Percentiles rank a stretch among this genome's conserved stretches.
Conservation (phyloP, 345 rosid species). For the Rubroshorea leprosula region DNA sequence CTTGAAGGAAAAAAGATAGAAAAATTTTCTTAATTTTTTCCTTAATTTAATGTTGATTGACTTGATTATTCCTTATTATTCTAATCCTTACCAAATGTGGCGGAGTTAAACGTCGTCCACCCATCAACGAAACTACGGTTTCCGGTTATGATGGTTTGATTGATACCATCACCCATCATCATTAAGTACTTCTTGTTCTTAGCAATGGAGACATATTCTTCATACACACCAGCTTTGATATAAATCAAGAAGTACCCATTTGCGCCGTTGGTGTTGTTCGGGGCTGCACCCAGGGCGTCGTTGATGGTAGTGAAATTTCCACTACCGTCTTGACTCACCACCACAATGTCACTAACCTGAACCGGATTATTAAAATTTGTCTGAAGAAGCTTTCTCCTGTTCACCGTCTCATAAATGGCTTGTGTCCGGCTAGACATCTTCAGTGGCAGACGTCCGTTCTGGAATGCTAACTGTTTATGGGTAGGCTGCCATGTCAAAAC, state of each 20-base stretch:
- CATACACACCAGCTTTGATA: conserved; percentile 61
- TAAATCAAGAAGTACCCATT: conserved; percentile 76
- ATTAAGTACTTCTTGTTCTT: conserved; percentile 68
- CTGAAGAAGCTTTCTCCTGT: conserved; percentile 51
- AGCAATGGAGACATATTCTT: conserved; percentile 62
- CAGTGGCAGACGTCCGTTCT: conserved; percentile 46
- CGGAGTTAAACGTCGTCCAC: conserved; percentile 90
- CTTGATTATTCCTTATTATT: neutral
- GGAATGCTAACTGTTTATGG: conserved; percentile 29
- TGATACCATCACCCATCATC: conserved; percentile 91
- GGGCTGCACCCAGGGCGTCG: conserved; percentile 70
- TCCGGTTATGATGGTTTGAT: conserved; percentile 74
- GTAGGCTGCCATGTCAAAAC: conserved; percentile 22
- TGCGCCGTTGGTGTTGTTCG: conserved; percentile 48
- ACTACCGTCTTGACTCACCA: conserved; percentile 63
- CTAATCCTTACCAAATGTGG: conserved; percentile 58
- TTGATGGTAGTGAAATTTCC: conserved; percentile 67
- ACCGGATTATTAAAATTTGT: conserved; percentile 17
- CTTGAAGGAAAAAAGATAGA: neutral
- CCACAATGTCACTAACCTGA: conserved; percentile 48
- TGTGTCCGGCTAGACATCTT: conserved; percentile 49
- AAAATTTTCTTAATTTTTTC: too few relatives aligned
- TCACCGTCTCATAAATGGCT: conserved; percentile 47
- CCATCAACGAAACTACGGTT: conserved; percentile 73
- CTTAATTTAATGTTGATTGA: neutral